Conservation (phyloP, 352 stramenopile genomes). For the Pythium phragmiticola region DNA sequence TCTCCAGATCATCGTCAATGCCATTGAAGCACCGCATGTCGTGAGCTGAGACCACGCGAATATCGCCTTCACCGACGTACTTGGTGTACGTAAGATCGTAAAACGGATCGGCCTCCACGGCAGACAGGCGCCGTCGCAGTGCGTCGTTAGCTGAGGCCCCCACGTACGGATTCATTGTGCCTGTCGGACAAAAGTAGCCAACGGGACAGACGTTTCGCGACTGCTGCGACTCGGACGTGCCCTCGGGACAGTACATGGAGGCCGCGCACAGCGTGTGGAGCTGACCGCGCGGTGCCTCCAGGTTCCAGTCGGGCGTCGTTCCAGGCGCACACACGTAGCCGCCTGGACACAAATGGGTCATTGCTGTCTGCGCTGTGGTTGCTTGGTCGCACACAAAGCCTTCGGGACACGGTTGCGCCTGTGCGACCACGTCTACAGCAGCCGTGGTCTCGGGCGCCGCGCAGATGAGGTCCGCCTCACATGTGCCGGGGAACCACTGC, state of each 20-base stretch:
- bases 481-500: constrained; percentile 95
- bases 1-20: constrained; percentile 76
- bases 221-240: constrained; percentile 85
- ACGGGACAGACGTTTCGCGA: constrained; percentile 75
- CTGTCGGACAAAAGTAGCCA: constrained; percentile 95
- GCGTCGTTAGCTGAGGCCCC: constrained; percentile 91
- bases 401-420: constrained; percentile 92
- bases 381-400: constrained; percentile 94
- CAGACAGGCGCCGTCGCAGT: constrained; percentile 66
- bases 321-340: constrained; percentile 94
- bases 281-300: constrained; percentile 88
- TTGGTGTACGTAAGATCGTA: constrained; percentile 70
- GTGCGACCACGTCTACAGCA: constrained; percentile 38
- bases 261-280: constrained; percentile 87
- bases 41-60: constrained; percentile 87
- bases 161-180: constrained; percentile 85
- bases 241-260: constrained; percentile 87
- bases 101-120: constrained; percentile 74
- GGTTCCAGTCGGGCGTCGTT: constrained; percentile 91
- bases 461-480: constrained; percentile 96
- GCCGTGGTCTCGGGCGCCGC: constrained; percentile 31
- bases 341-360: constrained; percentile 77
- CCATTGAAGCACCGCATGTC: constrained; percentile 91
- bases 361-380: constrained; percentile 82
- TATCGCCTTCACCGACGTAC: constrained; percentile 89